Evolutionary conservation across 306 rosid genomes (phyloP), one percentile per base, ranked within the genome.

Genomic region (Pyrus pyrifolia): DNA sequence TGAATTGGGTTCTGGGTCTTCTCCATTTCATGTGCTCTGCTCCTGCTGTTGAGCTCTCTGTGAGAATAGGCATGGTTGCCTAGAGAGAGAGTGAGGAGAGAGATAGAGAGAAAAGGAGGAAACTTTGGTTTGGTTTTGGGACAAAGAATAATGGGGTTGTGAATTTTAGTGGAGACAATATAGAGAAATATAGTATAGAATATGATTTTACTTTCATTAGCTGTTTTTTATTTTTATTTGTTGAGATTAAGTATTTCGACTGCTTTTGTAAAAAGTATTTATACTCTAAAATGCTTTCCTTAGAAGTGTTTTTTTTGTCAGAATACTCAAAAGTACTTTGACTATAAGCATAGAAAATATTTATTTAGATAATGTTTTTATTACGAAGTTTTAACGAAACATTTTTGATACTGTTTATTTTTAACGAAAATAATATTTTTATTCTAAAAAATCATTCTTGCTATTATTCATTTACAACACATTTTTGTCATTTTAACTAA

Each of bases 11-110:
- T 79, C 89, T 94, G 81, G 89, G 86, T 79, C 85, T 89, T 85
- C 99, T 88, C 82, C 90, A 85, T 79, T 91, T 89, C 23, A 85
- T 78, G 67, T 80, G 89, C 68, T 86, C 91, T 71, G 73, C 85
- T 68, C 77, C 33, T 31, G 84, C 46, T 12, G 85, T 27, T 61
- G 77, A 80, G 67, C 76, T 73, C 57, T 82, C 87, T 23, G 89
- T 61, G 60, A 83, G 68, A 60, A 85, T 81, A 80, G 93, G 87
- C 98, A 94, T 91, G 83, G 30, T 79, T 77, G 45, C 25, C 21
- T 57, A 45, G 21, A 73, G 70, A 80, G 76, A 71, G 76, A 74
- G 17, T 9, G 12, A 66, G 59, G 59, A 62, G 78, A 73, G 70
- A 80, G 70, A 38, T 7, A 7, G 76, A 71, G 21, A 12, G n/a